A percentile compares a stretch with the other conserved stretches of the same genome.
Conservation (phyloP, 495 filamentous ascomycete species). For the Penicillium nucicola region DNA sequence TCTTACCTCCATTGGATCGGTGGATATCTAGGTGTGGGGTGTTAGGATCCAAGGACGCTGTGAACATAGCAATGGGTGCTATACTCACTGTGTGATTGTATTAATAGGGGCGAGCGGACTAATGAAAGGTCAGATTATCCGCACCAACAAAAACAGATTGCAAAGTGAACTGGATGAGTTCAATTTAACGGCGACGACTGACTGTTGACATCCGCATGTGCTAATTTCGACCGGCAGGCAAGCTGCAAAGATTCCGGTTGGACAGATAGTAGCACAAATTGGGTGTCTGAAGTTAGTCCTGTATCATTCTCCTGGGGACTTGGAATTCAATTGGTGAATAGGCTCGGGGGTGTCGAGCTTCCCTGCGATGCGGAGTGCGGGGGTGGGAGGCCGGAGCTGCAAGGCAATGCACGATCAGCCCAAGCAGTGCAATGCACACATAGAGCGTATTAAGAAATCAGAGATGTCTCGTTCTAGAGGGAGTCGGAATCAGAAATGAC, state of each 20-base stretch:
- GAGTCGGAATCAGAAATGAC: no score
- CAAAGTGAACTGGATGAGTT: slow-evolving; percentile 5
- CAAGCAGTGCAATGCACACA: neutral
- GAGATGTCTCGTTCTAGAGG: neutral
- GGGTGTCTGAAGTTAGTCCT: slow-evolving; percentile 3
- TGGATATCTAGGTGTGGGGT: neutral
- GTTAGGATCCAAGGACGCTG: neutral
- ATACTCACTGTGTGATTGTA: neutral
- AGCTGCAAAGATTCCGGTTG: neutral
- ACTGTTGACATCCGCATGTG: slow-evolving; percentile 8
- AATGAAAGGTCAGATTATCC: neutral
- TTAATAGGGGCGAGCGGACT: neutral
- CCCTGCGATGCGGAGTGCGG: slow-evolving; percentile 3
- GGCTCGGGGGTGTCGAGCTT: neutral
- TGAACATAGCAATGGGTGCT: neutral
- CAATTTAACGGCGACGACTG: slow-evolving; percentile 3
- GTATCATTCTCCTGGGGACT: slow-evolving; percentile 1
- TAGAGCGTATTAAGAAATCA: neutral
- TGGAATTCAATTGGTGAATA: neutral
- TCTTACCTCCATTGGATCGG: slow-evolving; percentile 8
- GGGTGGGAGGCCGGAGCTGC: slow-evolving; percentile 8
- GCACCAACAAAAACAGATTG: neutral
- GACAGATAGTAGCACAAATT: neutral
- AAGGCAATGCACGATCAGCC: neutral
- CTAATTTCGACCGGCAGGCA: slow-evolving; percentile 1